A percentile compares a stretch with the other conserved stretches of the same genome.
These are phyloP conservation scores for Neurospora sp. DNA, from an alignment of 2,329 filamentous ascomycete species.

Conservation along the genomic window DNA sequence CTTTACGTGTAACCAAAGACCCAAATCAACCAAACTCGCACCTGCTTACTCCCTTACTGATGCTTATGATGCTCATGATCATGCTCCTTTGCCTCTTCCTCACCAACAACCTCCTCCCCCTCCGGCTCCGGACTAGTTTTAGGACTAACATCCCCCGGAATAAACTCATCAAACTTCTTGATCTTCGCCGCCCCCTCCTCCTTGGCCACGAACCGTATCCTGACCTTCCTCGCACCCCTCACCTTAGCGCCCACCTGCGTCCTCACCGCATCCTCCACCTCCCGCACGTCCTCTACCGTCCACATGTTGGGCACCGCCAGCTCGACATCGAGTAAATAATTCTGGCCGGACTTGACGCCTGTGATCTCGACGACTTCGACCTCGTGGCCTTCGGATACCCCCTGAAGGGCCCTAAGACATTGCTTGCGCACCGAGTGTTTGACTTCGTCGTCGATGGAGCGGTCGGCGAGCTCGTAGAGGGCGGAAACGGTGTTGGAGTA, in stretches of 20 bases:
- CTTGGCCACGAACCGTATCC: slow-evolving; percentile 71
- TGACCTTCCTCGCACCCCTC: slow-evolving; percentile 73
- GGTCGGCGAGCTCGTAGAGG: slow-evolving; percentile 83
- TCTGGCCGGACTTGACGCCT: slow-evolving; percentile 92
- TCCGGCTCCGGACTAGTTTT: slow-evolving; percentile 52
- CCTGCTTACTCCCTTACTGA: slow-evolving; percentile 8
- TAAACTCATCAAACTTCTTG: slow-evolving; percentile 65
- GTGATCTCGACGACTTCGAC: slow-evolving; percentile 70
- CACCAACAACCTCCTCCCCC: slow-evolving; percentile 29
- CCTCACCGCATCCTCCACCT: slow-evolving; percentile 66
- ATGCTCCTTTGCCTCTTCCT: slow-evolving; percentile 30
- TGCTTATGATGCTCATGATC: slow-evolving; percentile 29
- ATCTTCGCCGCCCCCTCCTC: slow-evolving; percentile 42
- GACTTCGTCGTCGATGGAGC: slow-evolving; percentile 77
- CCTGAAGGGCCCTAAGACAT: slow-evolving; percentile 44
- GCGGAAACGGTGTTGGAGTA: slow-evolving; percentile 75
- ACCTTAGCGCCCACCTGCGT: slow-evolving; percentile 65
- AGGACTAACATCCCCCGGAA: slow-evolving; percentile 51
- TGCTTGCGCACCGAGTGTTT: slow-evolving; percentile 62
- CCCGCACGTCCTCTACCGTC: slow-evolving; percentile 61
- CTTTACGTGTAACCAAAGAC: too few relatives aligned
- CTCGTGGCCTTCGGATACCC: slow-evolving; percentile 41
- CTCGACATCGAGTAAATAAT: slow-evolving; percentile 87
- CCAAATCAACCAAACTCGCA: too few relatives aligned
- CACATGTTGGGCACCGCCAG: slow-evolving; percentile 68